These are phyloP conservation scores for Phytophthora citrophthora DNA, from an alignment of 352 stramenopile genomes.

Conservation along the genomic window DNA sequence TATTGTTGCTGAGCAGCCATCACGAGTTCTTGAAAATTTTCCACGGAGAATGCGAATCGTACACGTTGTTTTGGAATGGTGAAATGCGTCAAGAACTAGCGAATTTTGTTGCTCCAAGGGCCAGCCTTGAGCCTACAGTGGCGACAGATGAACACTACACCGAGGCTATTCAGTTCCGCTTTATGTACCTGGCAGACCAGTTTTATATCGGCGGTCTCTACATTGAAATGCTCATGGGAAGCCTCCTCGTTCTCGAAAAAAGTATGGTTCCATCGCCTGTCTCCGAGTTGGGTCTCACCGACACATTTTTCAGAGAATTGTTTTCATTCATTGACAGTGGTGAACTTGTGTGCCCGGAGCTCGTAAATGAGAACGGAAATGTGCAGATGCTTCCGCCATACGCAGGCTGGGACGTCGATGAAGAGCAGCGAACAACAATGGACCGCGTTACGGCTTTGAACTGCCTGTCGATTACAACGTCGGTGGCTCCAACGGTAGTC, in stretches of 20 bases:
- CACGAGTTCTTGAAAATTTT: slow-evolving; percentile 88
- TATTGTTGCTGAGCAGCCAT: slow-evolving; percentile 70
- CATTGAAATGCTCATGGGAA: slow-evolving; percentile 75
- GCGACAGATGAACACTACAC: slow-evolving; percentile 49
- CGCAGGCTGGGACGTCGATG: slow-evolving; percentile 62
- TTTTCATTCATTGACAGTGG: slow-evolving; percentile 84
- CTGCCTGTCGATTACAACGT: slow-evolving; percentile 66
- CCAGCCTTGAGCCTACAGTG: slow-evolving; percentile 40
- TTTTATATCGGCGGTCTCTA: slow-evolving; percentile 78
- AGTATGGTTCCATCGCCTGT: slow-evolving; percentile 45
- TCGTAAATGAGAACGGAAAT: slow-evolving; percentile 36
- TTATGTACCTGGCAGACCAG: slow-evolving; percentile 63
- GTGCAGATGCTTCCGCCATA: slow-evolving; percentile 50
- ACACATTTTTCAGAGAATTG: slow-evolving; percentile 75
- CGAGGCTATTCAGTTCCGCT: slow-evolving; percentile 71
- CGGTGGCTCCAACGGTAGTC: slow-evolving; percentile 60
- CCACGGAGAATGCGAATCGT: slow-evolving; percentile 78
- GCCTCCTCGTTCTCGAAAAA: slow-evolving; percentile 71
- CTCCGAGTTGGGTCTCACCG: slow-evolving; percentile 60
- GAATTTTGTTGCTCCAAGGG: slow-evolving; percentile 55
- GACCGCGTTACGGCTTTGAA: slow-evolving; percentile 70
- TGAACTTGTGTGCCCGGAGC: slow-evolving; percentile 46
- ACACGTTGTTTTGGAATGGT: slow-evolving; percentile 85
- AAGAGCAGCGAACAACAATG: slow-evolving; percentile 51
- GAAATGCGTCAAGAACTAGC: slow-evolving; percentile 73